phyloP scores from a whole-genome alignment of 805 yeast genomes.

The Myxozyma neotropica region DNA sequence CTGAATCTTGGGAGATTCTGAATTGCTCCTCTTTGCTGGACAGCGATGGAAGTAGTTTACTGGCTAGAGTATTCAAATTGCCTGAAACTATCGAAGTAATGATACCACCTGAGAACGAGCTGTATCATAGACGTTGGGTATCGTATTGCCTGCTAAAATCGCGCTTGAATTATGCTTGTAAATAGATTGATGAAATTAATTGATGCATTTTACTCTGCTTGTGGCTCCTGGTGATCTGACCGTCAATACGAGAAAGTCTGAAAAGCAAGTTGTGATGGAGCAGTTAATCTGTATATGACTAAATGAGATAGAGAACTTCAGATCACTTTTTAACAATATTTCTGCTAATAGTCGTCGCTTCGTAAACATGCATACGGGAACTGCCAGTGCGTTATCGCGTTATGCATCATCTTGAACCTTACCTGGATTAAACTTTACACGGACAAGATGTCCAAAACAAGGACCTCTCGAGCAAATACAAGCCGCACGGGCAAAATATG shows the following conservation, averaged over 20 bases:
- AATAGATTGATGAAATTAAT: not conserved
- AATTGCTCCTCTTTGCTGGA: conserved; percentile 21
- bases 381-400: not conserved
- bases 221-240: not conserved
- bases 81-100: conserved; percentile 21
- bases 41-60: conserved; percentile 14
- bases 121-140: conserved; percentile 17
- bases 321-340: no score
- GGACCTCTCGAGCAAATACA: not conserved
- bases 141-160: conserved; percentile 23
- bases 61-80: conserved; percentile 25
- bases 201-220: not conserved
- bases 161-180: not conserved
- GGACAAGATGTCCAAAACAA: conserved; percentile 8
- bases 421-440: no score
- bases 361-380: no score
- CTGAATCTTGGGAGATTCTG: conserved; percentile 20
- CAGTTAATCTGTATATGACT: no score
- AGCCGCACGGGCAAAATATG: conserved; percentile 2
- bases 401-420: not conserved
- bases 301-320: no score
- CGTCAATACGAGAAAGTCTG: no score
- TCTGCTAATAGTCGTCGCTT: no score
- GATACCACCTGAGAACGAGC: conserved; percentile 5
- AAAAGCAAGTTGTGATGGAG: no score